Evolutionary conservation across 2,329 filamentous ascomycete genomes (phyloP), one percentile per base, ranked within the genome.

Genomic region (Rhytidhysteron rufulum): DNA sequence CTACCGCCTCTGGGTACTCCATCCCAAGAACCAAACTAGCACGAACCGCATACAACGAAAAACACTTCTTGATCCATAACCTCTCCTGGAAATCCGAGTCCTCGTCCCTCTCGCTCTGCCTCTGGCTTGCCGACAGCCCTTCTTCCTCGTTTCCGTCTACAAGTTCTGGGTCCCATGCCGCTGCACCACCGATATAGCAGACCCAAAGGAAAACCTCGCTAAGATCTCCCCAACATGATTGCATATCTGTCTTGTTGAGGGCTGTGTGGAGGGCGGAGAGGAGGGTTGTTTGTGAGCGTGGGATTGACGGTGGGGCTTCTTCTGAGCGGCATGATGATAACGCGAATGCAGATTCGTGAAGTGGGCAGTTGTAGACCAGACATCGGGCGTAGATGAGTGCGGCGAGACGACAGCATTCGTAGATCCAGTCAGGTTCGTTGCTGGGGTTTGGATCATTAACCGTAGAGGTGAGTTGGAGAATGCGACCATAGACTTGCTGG

Each of bases 161-260:
- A n/a, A n/a, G 17, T 20, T 15, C 33, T 15, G 11, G 20, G 4
- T 47, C 34, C 53, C 55, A 58, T 2, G 51, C 47, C 16, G 58
- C 58, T 1, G 56, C 50, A 10, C 55, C 58, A 2, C 61, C 60
- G 7, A 62, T 43, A 2, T 62, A 48, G 34, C 52, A 57, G 8
- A 62, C 45, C 60, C 60, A 65, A 4, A 62, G 34, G 21, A 63
- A 56, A 18, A 57, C 53, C 8, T 58, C 58, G 21, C 48, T 45
- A 33, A 63, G 37, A 17, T 46, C 33, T 13, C 52, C 53, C 60
- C 60, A 65, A 37, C 46, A 50, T 5, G 22, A 34, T 8, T 31
- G 34, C 15, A 37, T 45, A 19, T 62, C 52, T 2, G 61, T 63
- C 17, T 43, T 47, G 5, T 48, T 39, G 1, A 65, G 30, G 4